Conservation (phyloP, 2,329 filamentous ascomycete genomes). For the Pseudocercospora macadamiae region DNA sequence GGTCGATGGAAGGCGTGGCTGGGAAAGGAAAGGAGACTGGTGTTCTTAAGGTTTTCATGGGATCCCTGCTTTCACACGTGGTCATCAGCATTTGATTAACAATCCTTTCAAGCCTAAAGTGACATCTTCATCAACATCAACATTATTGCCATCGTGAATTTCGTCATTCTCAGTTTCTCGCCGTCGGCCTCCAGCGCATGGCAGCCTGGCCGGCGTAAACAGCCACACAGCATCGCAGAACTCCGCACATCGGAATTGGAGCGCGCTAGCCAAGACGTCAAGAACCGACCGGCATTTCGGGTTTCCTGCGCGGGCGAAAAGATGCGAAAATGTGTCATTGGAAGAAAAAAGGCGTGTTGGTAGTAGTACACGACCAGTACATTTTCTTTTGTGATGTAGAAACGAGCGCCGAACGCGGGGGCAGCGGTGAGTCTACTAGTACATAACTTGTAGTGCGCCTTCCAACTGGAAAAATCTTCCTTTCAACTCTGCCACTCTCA, state of each 20-base stretch:
- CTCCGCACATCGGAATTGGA: background rate
- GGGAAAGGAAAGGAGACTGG: too few relatives aligned
- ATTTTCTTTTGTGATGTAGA: background rate
- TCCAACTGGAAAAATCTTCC: too few relatives aligned
- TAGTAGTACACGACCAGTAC: background rate
- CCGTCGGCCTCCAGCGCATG: background rate
- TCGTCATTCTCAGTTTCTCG: background rate
- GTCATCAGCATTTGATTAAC: too few relatives aligned
- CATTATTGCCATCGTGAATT: too few relatives aligned
- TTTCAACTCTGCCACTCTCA: too few relatives aligned
- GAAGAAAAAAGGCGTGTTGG: background rate
- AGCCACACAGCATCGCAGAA: background rate
- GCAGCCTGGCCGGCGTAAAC: background rate
- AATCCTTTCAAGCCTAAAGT: too few relatives aligned
- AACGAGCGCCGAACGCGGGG: too few relatives aligned
- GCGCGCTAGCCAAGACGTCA: background rate
- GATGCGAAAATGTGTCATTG: conserved; percentile 3
- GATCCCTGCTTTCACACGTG: too few relatives aligned
- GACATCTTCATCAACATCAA: too few relatives aligned
- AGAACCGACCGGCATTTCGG: background rate
- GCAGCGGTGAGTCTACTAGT: background rate
- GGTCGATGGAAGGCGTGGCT: too few relatives aligned
- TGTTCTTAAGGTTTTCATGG: too few relatives aligned
- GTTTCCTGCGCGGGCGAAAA: conserved; percentile 1
- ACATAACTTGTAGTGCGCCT: background rate